A percentile compares a stretch with the other conserved stretches of the same genome.
These are phyloP conservation scores for Termitomyces sp. DNA, from an alignment of 768 basidiomycete species.

Conservation along the genomic window DNA sequence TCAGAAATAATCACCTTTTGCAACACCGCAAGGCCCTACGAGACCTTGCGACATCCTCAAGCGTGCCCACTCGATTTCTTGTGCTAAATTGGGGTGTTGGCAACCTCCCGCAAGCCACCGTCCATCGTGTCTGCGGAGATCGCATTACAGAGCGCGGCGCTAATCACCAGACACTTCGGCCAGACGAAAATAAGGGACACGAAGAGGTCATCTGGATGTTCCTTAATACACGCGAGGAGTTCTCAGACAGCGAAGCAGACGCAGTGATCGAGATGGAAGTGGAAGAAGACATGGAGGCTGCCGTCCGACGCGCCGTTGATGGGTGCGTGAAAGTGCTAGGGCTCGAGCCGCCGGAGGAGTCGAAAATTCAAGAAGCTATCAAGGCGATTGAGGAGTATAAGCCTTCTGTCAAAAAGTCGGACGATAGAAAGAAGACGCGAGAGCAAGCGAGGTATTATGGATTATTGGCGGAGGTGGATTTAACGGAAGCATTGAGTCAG, in stretches of 20 bases:
- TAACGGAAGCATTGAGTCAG: conserved; percentile 41
- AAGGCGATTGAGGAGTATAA: conserved; percentile 36
- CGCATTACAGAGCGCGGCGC: conserved; percentile 73
- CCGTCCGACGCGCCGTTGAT: conserved; percentile 54
- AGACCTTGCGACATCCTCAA: conserved; percentile 37
- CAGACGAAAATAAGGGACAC: conserved; percentile 47
- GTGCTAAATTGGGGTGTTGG: conserved; percentile 73
- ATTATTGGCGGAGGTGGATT: conserved; percentile 67
- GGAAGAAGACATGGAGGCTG: conserved; percentile 46
- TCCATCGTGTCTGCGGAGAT: conserved; percentile 74
- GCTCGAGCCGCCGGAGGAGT: conserved; percentile 45
- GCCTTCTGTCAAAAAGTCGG: conserved; percentile 26
- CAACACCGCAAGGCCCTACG: conserved; percentile 76
- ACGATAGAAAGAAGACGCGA: conserved; percentile 28
- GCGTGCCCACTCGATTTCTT: conserved; percentile 65
- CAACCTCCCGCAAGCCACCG: conserved; percentile 48
- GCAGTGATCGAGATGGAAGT: conserved; percentile 58
- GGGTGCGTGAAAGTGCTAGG: conserved; percentile 53
- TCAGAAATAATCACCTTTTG: conserved; percentile 80
- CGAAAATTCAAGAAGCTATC: conserved; percentile 54
- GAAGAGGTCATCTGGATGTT: conserved; percentile 85
- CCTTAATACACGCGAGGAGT: conserved; percentile 55
- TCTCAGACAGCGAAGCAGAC: conserved; percentile 50
- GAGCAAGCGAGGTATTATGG: conserved; percentile 67
- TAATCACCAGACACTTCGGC: conserved; percentile 80